Evolutionary conservation across 164 flowering plant species (phyloP).

Genomic region (Buxus sempervirens): DNA sequence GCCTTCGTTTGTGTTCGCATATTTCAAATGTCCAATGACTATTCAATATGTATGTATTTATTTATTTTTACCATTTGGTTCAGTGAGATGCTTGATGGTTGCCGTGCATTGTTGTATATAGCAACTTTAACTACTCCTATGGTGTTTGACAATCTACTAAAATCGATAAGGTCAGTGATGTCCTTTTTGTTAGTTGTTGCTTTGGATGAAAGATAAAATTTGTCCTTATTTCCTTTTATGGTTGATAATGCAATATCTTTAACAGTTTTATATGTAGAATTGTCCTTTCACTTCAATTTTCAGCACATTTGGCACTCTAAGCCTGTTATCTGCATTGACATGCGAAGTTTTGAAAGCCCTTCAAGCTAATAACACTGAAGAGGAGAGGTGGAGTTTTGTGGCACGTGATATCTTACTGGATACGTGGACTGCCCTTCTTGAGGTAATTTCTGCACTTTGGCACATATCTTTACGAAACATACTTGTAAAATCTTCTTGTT

Average conservation of each 20-base stretch:
- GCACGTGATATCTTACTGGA: constrained; percentile 92
- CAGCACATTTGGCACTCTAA: constrained; percentile 87
- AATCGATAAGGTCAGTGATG: constrained; percentile 68
- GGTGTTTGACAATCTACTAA: constrained; percentile 79
- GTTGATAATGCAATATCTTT: too few species aligned
- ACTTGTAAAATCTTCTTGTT: neutral
- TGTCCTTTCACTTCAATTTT: constrained; percentile 14
- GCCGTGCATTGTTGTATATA: constrained; percentile 77
- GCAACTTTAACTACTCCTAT: constrained; percentile 69
- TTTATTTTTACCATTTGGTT: constrained; percentile 19
- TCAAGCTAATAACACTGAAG: constrained; percentile 48
- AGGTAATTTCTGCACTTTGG: constrained; percentile 31
- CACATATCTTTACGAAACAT: neutral
- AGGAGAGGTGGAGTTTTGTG: constrained; percentile 89
- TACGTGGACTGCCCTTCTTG: constrained; percentile 79
- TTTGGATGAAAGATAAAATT: neutral
- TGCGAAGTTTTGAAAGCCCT: constrained; percentile 72
- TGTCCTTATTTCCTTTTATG: neutral
- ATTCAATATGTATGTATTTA: too few species aligned
- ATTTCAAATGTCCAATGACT: neutral
- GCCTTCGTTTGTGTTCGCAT: constrained; percentile 3
- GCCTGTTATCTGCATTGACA: constrained; percentile 71
- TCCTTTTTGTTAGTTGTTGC: too few species aligned
- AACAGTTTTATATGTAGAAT: neutral
- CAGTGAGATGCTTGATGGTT: constrained; percentile 98